These are phyloP conservation scores for Penicillium sclerotiorum DNA, from an alignment of 2,329 filamentous ascomycete genomes.

Conservation along the genomic window DNA sequence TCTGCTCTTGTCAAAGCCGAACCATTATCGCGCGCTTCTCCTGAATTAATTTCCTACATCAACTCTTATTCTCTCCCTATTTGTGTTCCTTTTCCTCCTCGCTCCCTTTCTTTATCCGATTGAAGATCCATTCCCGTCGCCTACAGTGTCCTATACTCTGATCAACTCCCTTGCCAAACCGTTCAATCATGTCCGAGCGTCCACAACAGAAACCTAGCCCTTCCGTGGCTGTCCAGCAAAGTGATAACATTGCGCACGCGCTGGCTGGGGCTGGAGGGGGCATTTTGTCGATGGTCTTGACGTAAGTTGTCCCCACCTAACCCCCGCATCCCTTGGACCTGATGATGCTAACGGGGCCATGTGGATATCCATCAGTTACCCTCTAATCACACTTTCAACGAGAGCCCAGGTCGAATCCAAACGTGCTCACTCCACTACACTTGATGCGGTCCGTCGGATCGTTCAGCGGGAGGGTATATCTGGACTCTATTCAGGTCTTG, in stretches of 20 bases:
- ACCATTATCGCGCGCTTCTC: constrained; percentile 30
- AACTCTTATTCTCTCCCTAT: too few species aligned
- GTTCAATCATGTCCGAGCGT: constrained; percentile 40
- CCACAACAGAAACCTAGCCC: constrained; percentile 49
- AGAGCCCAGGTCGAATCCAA: constrained; percentile 97
- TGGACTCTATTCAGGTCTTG: constrained; percentile 89
- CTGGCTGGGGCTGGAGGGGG: constrained; percentile 91
- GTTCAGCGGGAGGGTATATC: constrained; percentile 86
- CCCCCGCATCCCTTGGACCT: constrained; percentile 1
- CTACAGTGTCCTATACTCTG: too few species aligned
- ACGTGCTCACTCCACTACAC: constrained; percentile 81
- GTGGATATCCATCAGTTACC: constrained; percentile 64
- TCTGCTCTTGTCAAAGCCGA: constrained; percentile 29
- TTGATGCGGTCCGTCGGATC: constrained; percentile 81
- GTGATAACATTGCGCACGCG: constrained; percentile 96
- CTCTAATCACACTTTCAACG: constrained; percentile 94
- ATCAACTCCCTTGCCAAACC: constrained; percentile 5
- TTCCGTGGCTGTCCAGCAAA: constrained; percentile 74
- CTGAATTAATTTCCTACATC: constrained; percentile 7
- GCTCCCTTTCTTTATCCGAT: constrained; percentile 13
- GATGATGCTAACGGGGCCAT: background rate
- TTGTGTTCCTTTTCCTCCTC: too few species aligned
- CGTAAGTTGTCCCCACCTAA: constrained; percentile 64
- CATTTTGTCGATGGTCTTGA: constrained; percentile 92
- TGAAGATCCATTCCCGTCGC: too few species aligned